phyloP scores from a whole-genome alignment of 208 protist species.

The Trypanosoma congolense region DNA sequence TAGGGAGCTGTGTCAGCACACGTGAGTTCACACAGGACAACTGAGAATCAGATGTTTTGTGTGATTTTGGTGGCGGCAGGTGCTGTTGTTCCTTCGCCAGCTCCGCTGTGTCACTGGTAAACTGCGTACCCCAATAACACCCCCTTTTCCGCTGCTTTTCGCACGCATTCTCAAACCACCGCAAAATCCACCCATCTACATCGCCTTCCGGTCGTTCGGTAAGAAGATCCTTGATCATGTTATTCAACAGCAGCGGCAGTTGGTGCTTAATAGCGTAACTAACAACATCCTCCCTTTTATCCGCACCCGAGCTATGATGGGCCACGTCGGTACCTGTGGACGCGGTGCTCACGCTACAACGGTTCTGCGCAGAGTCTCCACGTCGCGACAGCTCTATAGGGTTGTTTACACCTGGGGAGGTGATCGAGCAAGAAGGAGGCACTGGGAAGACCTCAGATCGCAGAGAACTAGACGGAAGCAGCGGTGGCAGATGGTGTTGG shows the following conservation, averaged over 20 bases:
- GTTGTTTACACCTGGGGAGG: neutral
- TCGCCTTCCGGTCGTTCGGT: constrained; percentile 17
- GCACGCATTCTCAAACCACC: constrained; percentile 26
- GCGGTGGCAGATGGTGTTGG: constrained; percentile 21
- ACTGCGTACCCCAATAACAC: neutral
- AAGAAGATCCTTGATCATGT: constrained; percentile 23
- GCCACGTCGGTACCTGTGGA: neutral
- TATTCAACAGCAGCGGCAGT: constrained; percentile 22
- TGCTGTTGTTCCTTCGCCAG: neutral
- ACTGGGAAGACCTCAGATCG: neutral
- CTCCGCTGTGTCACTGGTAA: neutral
- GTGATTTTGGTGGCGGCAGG: neutral
- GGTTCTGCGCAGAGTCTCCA: constrained; percentile 11
- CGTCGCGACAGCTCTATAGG: neutral
- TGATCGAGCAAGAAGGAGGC: neutral
- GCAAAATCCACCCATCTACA: constrained; percentile 27
- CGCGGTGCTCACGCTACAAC: constrained; percentile 17
- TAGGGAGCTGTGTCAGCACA: neutral
- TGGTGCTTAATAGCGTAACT: constrained; percentile 22
- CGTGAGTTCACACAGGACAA: neutral
- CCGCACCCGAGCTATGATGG: neutral
- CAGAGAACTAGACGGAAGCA: neutral
- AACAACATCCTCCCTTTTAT: constrained; percentile 4
- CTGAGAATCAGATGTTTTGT: neutral
- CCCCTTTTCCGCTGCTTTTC: neutral